Evolutionary conservation across 495 filamentous ascomycete genomes (phyloP).

Genomic region (Pseudevernia furfuracea): DNA sequence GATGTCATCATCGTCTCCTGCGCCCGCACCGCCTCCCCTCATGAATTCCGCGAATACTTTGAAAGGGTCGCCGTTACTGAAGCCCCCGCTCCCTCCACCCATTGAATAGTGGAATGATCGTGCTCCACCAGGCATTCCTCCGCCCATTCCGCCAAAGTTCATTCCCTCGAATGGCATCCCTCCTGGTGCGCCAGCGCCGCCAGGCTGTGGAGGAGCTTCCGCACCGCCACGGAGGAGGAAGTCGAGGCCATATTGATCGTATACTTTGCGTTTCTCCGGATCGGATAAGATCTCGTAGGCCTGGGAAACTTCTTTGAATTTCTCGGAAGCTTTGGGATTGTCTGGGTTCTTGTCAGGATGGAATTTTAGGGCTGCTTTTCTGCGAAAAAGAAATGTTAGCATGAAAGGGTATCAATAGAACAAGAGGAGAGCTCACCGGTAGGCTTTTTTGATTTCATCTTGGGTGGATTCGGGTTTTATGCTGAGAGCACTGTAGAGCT

Average conservation of each 20-base stretch:
- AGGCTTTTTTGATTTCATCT: slow-evolving; percentile 97
- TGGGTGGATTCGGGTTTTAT: slow-evolving; percentile 71
- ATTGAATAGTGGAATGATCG: slow-evolving; percentile 72
- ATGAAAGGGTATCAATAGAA: background rate
- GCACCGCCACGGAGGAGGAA: slow-evolving; percentile 81
- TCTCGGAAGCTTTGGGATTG: slow-evolving; percentile 72
- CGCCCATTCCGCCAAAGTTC: slow-evolving; percentile 45
- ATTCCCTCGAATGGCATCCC: slow-evolving; percentile 50
- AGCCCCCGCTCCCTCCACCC: slow-evolving; percentile 45
- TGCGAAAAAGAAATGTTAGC: slow-evolving; percentile 27
- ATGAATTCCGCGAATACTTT: slow-evolving; percentile 81
- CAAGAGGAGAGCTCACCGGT: slow-evolving; percentile 52
- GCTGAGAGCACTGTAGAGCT: slow-evolving; percentile 70
- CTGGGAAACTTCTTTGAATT: slow-evolving; percentile 92
- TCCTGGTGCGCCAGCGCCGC: slow-evolving; percentile 41
- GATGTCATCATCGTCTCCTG: slow-evolving; percentile 49
- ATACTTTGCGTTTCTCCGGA: slow-evolving; percentile 91
- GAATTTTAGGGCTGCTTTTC: slow-evolving; percentile 82
- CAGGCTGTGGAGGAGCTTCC: slow-evolving; percentile 49
- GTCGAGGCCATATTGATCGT: slow-evolving; percentile 91
- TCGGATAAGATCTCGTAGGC: slow-evolving; percentile 97
- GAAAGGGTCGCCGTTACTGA: slow-evolving; percentile 58
- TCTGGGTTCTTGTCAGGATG: slow-evolving; percentile 98
- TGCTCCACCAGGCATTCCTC: slow-evolving; percentile 44
- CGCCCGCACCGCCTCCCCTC: slow-evolving; percentile 43